Percentiles rank a stretch among this genome's conserved stretches.
Evolutionary conservation across 495 filamentous ascomycete species (phyloP).

Genomic region (Lasiosphaeria ovina): DNA sequence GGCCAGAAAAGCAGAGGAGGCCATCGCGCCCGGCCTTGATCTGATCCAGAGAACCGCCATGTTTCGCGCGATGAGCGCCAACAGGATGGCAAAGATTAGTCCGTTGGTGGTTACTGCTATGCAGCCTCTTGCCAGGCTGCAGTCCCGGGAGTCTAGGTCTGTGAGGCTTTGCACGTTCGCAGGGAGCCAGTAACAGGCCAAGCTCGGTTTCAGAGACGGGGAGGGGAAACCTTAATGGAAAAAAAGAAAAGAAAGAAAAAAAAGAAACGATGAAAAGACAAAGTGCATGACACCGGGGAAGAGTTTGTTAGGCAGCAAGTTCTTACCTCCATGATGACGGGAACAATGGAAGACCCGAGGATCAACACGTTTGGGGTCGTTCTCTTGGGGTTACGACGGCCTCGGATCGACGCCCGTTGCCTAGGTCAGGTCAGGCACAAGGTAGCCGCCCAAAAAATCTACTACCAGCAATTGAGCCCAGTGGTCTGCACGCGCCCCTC

Average conservation of each 20-base stretch:
- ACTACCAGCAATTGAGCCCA: too few species aligned
- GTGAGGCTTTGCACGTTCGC: not conserved
- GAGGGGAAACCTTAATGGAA: not conserved
- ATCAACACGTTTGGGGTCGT: not conserved
- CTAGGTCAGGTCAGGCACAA: too few species aligned
- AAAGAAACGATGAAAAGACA: not conserved
- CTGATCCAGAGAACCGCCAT: not conserved
- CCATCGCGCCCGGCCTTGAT: not conserved
- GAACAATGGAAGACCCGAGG: too few species aligned
- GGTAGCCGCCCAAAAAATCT: too few species aligned
- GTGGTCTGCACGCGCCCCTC: too few species aligned
- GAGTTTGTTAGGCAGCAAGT: too few species aligned
- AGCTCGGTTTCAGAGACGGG: too few species aligned
- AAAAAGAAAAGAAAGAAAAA: not conserved
- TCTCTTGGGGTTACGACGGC: too few species aligned
- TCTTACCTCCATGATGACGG: constrained; percentile 18
- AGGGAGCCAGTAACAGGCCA: not conserved
- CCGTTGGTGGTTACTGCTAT: too few species aligned
- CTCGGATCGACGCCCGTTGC: too few species aligned
- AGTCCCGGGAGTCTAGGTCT: not conserved
- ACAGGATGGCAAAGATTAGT: too few species aligned
- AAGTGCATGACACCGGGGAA: too few species aligned
- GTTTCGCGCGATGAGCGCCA: not conserved
- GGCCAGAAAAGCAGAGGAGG: constrained; percentile 6
- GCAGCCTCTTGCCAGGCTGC: not conserved